These are phyloP conservation scores for Colletotrichum incanum DNA, from an alignment of 2,329 filamentous ascomycete species.

Conservation along the genomic window DNA sequence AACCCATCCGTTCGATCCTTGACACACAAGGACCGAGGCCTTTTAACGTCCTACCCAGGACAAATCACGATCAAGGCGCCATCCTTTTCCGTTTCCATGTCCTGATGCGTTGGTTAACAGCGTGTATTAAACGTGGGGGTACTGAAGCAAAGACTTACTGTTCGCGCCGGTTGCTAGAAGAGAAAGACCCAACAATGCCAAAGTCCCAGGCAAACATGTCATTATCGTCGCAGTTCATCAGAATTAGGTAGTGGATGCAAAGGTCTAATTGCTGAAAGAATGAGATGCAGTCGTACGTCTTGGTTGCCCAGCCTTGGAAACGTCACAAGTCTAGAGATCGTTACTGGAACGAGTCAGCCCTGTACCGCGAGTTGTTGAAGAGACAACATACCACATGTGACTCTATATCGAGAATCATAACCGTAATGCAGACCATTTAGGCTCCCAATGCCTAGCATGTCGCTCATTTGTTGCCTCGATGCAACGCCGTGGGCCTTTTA, in stretches of 20 bases:
- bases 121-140: neutral
- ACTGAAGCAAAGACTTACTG: constrained; percentile 1
- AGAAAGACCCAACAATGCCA: constrained; percentile 6
- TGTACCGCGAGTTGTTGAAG: neutral
- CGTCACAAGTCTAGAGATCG: constrained; percentile 27
- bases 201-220: constrained; percentile 12
- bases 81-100: constrained; percentile 3
- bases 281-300: constrained; percentile 22
- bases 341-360: constrained; percentile 11
- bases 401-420: constrained; percentile 20
- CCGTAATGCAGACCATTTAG: constrained; percentile 8
- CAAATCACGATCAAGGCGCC: constrained; percentile 35
- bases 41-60: constrained; percentile 58
- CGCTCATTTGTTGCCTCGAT: constrained; percentile 28
- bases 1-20: constrained; percentile 21
- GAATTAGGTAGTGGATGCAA: neutral
- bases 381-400: constrained; percentile 23
- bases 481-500: constrained; percentile 50
- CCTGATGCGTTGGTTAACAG: constrained; percentile 2
- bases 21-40: constrained; percentile 45
- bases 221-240: constrained; percentile 26
- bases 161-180: constrained; percentile 6
- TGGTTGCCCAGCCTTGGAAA: constrained; percentile 22
- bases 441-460: constrained; percentile 12
- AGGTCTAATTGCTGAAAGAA: constrained; percentile 21